Evolutionary conservation across 2,329 filamentous ascomycete genomes (phyloP), one percentile per base, ranked within the genome.

Genomic region (Fusarium cyanostomum): DNA sequence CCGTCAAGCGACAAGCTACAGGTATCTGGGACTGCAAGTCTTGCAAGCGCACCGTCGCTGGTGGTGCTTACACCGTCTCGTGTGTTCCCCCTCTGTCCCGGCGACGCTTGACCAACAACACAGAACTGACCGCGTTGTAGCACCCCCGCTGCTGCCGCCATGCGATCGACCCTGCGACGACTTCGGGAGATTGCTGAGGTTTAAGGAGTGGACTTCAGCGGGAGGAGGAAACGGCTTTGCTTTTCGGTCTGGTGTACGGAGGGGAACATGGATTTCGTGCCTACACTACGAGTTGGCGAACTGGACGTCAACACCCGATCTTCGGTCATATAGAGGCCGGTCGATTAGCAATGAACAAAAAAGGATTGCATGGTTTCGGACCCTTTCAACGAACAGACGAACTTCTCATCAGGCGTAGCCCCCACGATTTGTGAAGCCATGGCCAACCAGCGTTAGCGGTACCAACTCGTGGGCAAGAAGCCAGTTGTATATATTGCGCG

Each of bases 1-100:
- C 90, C 75, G 93, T 97, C 79, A 93, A 93, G 86, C 90, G 94
- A 78, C 86, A 92, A 79, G 89, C 92, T 68, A 92, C 94, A 74
- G 94, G 94, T 76, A 97, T 97, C 87, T 97, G 94, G 94, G 87
- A 94, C 82, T 99, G 95, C 92, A 90, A 88, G 82, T 87, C 90
- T 63, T 98, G 95, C 90, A 89, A 92, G 81, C 97, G 97, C 91
- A 92, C 89, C 77, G 73, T 78, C 52, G 77, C 77, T 52, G 79
- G 79, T 73, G 94, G 94, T 83, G 95, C 94, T 77, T 98, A 96
- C 88, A 90, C 89, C 75, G 91, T 98, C 80, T 91, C 95, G 94
- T 97, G 92, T 84, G 94, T 95, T 59, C 41, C 39, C 54, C 51
- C 43, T 50, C 12, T 31, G 39, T n/a, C 16, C 12, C 45, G 34